phyloP scores from a whole-genome alignment of 768 basidiomycete species.

The Hysterangium stoloniferum region DNA sequence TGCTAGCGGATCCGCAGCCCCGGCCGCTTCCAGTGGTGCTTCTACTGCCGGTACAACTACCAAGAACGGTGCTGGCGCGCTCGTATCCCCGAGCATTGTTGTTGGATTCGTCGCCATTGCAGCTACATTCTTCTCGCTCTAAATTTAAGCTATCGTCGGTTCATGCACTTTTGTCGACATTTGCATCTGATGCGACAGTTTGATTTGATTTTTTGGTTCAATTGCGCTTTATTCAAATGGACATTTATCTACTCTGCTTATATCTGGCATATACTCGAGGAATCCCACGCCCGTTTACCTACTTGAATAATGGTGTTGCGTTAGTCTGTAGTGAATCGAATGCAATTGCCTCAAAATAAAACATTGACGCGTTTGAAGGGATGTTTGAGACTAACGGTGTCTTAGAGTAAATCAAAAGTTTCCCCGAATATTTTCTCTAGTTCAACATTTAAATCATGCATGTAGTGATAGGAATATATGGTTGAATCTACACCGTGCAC shows the following conservation, averaged over 20 bases:
- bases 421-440: too few species aligned
- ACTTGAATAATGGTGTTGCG: background rate
- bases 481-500: too few species aligned
- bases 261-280: slow-evolving; percentile 2
- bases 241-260: too few species aligned
- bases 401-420: too few species aligned
- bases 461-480: too few species aligned
- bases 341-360: too few species aligned
- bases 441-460: too few species aligned
- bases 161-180: background rate
- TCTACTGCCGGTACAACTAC: slow-evolving; percentile 17
- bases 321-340: slow-evolving; percentile 1
- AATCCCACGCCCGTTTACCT: background rate
- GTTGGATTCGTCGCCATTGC: slow-evolving; percentile 45
- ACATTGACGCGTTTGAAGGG: too few species aligned
- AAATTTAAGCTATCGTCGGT: background rate
- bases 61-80: slow-evolving; percentile 38
- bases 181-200: too few species aligned
- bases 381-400: too few species aligned
- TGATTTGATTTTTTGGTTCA: background rate
- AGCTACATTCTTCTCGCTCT: slow-evolving; percentile 22
- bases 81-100: slow-evolving; percentile 40
- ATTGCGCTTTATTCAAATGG: background rate
- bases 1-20: slow-evolving; percentile 5
- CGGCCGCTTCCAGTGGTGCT: slow-evolving; percentile 15